phyloP scores from a whole-genome alignment of 805 yeast genomes.

The Saturnispora sanitii region DNA sequence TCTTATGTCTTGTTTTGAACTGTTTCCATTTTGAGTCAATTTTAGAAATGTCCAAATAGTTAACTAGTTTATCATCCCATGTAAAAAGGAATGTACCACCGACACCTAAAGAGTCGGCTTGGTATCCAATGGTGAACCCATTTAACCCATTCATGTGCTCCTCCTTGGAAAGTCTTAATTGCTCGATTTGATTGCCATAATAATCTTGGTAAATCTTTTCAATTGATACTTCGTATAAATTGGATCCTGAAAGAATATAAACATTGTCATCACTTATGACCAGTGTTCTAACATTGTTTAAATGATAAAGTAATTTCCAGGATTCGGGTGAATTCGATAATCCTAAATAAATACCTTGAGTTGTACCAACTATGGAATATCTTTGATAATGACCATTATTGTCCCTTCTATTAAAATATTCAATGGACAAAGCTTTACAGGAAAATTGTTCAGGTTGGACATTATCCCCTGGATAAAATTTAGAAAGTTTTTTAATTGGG shows the following conservation, averaged over 20 bases:
- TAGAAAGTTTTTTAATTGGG: background rate
- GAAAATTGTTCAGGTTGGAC: slow-evolving; percentile 2
- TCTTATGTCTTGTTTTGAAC: slow-evolving; percentile 22
- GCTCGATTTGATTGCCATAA: slow-evolving; percentile 25
- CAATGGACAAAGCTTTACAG: slow-evolving; percentile 9
- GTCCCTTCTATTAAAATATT: slow-evolving; percentile 8
- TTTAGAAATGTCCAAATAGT: slow-evolving; percentile 26
- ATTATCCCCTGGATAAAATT: background rate
- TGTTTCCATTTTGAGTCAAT: slow-evolving; percentile 17
- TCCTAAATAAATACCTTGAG: slow-evolving; percentile 53
- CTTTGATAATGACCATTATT: slow-evolving; percentile 3
- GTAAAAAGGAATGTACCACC: slow-evolving; percentile 34
- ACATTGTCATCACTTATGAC: slow-evolving; percentile 51
- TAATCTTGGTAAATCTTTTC: slow-evolving; percentile 54
- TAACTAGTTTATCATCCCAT: slow-evolving; percentile 39
- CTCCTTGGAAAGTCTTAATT: slow-evolving; percentile 32
- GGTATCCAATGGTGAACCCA: slow-evolving; percentile 60
- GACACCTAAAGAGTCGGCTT: slow-evolving; percentile 45
- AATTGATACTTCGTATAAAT: slow-evolving; percentile 50
- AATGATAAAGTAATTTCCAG: slow-evolving; percentile 53
- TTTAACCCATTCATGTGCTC: slow-evolving; percentile 31
- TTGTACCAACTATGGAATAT: slow-evolving; percentile 50
- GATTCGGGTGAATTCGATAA: slow-evolving; percentile 29
- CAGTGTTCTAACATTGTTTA: slow-evolving; percentile 45
- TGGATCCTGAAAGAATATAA: slow-evolving; percentile 44